Conservation (phyloP, 192 early-diverging fungal species). For the Coemansia sp. region DNA sequence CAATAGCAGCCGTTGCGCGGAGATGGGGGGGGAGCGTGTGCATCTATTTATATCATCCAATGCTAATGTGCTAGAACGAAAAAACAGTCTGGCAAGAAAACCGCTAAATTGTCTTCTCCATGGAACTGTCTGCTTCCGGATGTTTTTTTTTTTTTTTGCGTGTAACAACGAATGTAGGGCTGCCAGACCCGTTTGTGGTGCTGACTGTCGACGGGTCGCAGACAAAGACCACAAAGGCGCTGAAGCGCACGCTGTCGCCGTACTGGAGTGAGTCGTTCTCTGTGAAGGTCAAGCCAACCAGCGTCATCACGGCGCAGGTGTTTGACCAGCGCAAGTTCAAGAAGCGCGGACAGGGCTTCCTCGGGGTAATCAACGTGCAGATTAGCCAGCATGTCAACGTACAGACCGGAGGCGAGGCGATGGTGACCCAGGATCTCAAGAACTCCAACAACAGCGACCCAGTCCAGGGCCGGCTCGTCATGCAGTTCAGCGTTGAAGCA, state of each 20-base stretch:
- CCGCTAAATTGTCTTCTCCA: background rate
- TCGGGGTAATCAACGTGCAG: slow-evolving; percentile 88
- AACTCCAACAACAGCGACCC: slow-evolving; percentile 80
- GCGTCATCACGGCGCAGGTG: slow-evolving; percentile 90
- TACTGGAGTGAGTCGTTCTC: slow-evolving; percentile 90
- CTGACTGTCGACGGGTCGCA: slow-evolving; percentile 95
- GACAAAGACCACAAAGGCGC: slow-evolving; percentile 85
- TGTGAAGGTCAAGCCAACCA: slow-evolving; percentile 55
- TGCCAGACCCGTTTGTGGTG: slow-evolving; percentile 97
- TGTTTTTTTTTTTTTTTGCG: background rate
- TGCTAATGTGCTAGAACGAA: background rate
- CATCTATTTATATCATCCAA: background rate
- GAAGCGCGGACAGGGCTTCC: slow-evolving; percentile 87
- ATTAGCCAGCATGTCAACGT: slow-evolving; percentile 84
- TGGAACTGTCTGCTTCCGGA: background rate
- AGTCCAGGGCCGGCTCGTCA: slow-evolving; percentile 80
- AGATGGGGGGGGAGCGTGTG: background rate
- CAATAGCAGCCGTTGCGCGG: background rate
- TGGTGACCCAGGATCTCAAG: slow-evolving; percentile 81
- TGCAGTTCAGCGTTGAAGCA: slow-evolving; percentile 41
- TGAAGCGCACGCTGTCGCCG: slow-evolving; percentile 89
- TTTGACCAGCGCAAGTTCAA: slow-evolving; percentile 99
- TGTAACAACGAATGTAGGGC: slow-evolving; percentile 36
- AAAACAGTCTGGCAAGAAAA: background rate
- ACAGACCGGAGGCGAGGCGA: slow-evolving; percentile 69